Evolutionary conservation across 2,329 filamentous ascomycete genomes (phyloP), one percentile per base, ranked within the genome.

Genomic region (Colletotrichum navitas): DNA sequence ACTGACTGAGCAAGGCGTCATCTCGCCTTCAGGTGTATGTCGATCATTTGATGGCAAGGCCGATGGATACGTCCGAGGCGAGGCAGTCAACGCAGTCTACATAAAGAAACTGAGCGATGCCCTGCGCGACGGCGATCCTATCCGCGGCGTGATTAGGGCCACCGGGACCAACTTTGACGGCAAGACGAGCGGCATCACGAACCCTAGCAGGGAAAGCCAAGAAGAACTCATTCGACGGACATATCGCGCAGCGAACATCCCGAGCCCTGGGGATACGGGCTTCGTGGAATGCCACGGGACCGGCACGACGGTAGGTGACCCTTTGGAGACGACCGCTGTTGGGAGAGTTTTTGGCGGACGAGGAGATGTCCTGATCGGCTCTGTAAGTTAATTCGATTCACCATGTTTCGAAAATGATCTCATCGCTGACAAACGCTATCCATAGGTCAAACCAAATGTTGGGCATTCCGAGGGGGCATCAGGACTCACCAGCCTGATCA

Each of bases 301-400:
- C 0, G 84, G 84, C 0, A 87, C 85, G 0, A 59, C 74, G 1
- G 78, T 76, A 0, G 85, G 85, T 0, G 85, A 86, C 63, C 82
- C 82, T 0, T 71, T 77, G 18, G 83, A 84, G 69, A 78, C 79
- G 1, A 47, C 55, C 49, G 63, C 80, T 74, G 36, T 77, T 78
- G 62, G 63, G 59, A 24, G 59, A 26, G 77, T 79, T 7, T 80
- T 81, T 54, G 63, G 58, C 41, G 58, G 58, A 12, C 43, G 34
- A 47, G 51, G 47, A 6, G 55, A 39, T 14, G 61, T 63, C n/a
- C 16, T 45, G 5, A 63, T 63, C 12, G n/a, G 32, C 10, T 63
- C 61, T 24, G 47, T 54, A 29, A 62, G 59, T 51, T 32, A 2
- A 39, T 45, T 18, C 43, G 21, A 18, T 18, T 45, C 18, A 18